Percentiles rank a stretch among this genome's conserved stretches.
Evolutionary conservation across 2,329 filamentous ascomycete genomes (phyloP).

Genomic region (Verticillium isaacii): DNA sequence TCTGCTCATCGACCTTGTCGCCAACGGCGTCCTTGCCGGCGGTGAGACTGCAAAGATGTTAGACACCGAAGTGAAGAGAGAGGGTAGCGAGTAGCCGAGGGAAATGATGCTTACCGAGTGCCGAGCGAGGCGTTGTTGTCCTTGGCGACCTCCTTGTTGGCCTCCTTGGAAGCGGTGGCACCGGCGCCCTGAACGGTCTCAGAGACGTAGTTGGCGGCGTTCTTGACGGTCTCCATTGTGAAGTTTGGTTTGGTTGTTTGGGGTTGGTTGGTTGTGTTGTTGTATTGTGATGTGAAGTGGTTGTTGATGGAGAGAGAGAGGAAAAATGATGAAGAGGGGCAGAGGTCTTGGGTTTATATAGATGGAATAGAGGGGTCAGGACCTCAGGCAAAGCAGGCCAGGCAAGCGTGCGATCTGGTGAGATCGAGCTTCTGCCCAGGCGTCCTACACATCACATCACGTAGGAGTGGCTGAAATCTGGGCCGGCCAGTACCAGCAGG

Average conservation of each 20-base stretch:
- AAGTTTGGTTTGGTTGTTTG: slow-evolving; percentile 16
- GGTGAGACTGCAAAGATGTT: slow-evolving; percentile 30
- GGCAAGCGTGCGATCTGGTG: background rate
- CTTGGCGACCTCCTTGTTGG: slow-evolving; percentile 67
- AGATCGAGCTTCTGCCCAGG: background rate
- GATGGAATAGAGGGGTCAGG: background rate
- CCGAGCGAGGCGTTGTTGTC: slow-evolving; percentile 45
- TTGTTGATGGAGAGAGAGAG: slow-evolving; percentile 11
- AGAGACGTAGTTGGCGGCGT: slow-evolving; percentile 65
- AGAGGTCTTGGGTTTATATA: slow-evolving; percentile 18
- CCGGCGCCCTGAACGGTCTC: slow-evolving; percentile 56
- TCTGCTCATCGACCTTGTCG: slow-evolving; percentile 39
- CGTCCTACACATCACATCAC: background rate
- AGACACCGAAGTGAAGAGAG: slow-evolving; percentile 9
- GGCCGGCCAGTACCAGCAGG: background rate
- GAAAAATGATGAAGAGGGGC: background rate
- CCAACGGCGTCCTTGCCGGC: slow-evolving; percentile 44
- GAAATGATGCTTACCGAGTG: slow-evolving; percentile 42
- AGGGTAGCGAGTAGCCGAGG: background rate
- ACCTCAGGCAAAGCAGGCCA: background rate
- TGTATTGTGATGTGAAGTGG: slow-evolving; percentile 13
- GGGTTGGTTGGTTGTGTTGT: slow-evolving; percentile 19
- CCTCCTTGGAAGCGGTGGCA: slow-evolving; percentile 58
- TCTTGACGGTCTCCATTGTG: slow-evolving; percentile 51
- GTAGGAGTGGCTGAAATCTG: background rate